phyloP scores from a whole-genome alignment of 345 rosid species.

The Odontarrhena argentea region DNA sequence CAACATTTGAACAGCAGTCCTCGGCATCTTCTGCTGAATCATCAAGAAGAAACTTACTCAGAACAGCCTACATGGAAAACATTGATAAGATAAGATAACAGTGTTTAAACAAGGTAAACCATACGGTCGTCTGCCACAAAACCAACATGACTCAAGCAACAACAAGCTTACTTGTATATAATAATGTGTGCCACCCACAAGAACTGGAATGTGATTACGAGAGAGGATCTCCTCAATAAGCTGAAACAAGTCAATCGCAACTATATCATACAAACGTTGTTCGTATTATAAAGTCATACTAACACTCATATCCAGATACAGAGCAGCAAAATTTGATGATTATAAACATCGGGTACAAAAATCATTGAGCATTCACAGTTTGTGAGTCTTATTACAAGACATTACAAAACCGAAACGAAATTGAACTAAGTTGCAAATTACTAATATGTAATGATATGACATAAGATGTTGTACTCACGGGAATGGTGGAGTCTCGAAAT shows the following conservation, averaged over 20 bases:
- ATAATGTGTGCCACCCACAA: slow-evolving; percentile 94
- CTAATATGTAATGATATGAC: too few relatives aligned
- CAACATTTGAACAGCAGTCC: slow-evolving; percentile 36
- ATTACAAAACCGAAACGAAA: too few relatives aligned
- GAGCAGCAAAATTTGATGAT: neutral
- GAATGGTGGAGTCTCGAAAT: slow-evolving; percentile 67
- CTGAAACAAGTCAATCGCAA: slow-evolving; percentile 47
- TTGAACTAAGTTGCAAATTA: too few relatives aligned
- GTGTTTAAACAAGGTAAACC: too few relatives aligned
- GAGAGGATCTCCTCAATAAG: slow-evolving; percentile 67
- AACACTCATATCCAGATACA: neutral
- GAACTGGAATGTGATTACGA: slow-evolving; percentile 72
- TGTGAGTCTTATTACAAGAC: too few relatives aligned
- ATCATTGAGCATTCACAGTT: too few relatives aligned
- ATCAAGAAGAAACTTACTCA: slow-evolving; percentile 79
- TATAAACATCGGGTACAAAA: too few relatives aligned
- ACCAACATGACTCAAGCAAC: slow-evolving; percentile 5
- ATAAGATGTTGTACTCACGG: slow-evolving; percentile 66
- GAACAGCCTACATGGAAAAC: slow-evolving; percentile 63
- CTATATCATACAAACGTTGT: slow-evolving; percentile 14
- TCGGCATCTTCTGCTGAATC: slow-evolving; percentile 52
- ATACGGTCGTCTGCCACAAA: neutral
- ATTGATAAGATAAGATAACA: neutral
- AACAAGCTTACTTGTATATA: slow-evolving; percentile 74
- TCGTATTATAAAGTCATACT: neutral